A percentile compares a stretch with the other conserved stretches of the same genome.
Evolutionary conservation across 169 alveolate species (phyloP).

Genomic region (Theileria parva): DNA sequence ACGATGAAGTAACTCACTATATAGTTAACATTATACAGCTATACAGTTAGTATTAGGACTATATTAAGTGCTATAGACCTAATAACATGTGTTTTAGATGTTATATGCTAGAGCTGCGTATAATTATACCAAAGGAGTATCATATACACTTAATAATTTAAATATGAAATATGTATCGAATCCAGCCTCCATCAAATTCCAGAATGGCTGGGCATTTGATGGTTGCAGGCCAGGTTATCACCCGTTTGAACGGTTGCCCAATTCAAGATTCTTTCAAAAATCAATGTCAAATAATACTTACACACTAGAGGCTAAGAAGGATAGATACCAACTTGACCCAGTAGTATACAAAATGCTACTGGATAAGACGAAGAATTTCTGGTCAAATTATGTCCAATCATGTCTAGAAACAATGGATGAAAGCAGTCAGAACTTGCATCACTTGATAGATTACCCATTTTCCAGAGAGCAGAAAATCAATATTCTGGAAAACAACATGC

Average conservation of each 20-base stretch:
- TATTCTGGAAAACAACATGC: constrained; percentile 12
- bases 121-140: constrained; percentile 45
- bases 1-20: constrained; percentile 14
- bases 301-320: constrained; percentile 22
- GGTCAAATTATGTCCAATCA: constrained; percentile 56
- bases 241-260: constrained; percentile 24
- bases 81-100: not conserved
- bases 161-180: constrained; percentile 28
- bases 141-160: constrained; percentile 19
- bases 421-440: constrained; percentile 18
- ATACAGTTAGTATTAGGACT: too few relatives aligned
- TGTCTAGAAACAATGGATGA: constrained; percentile 42
- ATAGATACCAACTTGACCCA: constrained; percentile 52
- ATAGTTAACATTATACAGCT: too few relatives aligned
- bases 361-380: constrained; percentile 26
- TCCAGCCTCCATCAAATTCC: constrained; percentile 8
- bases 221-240: constrained; percentile 36
- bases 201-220: constrained; percentile 27
- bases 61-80: too few relatives aligned
- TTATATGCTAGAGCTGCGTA: constrained; percentile 40
- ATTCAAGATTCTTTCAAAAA: not conserved
- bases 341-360: constrained; percentile 55
- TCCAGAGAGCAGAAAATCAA: constrained; percentile 8
- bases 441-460: constrained; percentile 10
- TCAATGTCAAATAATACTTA: not conserved